A percentile compares a stretch with the other conserved stretches of the same genome.
Evolutionary conservation across 345 rosid genomes (phyloP).

Genomic region (Eucalyptus pauciflora): DNA sequence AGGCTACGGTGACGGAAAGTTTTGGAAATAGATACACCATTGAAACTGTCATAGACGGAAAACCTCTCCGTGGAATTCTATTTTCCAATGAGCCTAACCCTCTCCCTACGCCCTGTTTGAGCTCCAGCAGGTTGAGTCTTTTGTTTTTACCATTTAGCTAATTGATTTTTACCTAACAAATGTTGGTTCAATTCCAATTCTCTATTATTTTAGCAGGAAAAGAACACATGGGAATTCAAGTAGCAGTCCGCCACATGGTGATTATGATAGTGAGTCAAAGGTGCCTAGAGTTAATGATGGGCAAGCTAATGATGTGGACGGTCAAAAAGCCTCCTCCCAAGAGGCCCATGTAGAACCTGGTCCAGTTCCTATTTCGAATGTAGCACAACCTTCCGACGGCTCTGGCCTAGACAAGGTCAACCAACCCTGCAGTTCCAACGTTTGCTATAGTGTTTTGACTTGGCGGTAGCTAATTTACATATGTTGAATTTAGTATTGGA

Average conservation of each 20-base stretch:
- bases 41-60: constrained; percentile 80
- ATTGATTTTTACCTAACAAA: background rate
- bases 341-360: constrained; percentile 3
- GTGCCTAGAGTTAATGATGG: constrained; percentile 4
- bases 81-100: constrained; percentile 52
- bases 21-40: constrained; percentile 65
- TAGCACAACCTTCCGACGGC: constrained; percentile 3
- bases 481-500: background rate
- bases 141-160: background rate
- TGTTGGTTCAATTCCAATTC: background rate
- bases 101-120: constrained; percentile 7
- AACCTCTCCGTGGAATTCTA: constrained; percentile 69
- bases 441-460: background rate
- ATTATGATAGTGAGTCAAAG: constrained; percentile 21
- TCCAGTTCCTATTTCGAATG: constrained; percentile 12
- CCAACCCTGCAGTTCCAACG: background rate
- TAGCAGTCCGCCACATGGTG: constrained; percentile 24
- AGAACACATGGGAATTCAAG: constrained; percentile 19
- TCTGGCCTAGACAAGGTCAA: constrained; percentile 17
- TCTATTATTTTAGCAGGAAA: constrained; percentile 18
- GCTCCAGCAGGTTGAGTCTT: constrained; percentile 25
- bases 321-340: constrained; percentile 3
- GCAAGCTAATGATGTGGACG: constrained; percentile 8
- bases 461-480: background rate
- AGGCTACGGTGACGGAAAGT: constrained; percentile 66